Base-by-base conservation (phyloP, 1,284 basidiomycete genomes). In the Malassezia equina region DNA sequence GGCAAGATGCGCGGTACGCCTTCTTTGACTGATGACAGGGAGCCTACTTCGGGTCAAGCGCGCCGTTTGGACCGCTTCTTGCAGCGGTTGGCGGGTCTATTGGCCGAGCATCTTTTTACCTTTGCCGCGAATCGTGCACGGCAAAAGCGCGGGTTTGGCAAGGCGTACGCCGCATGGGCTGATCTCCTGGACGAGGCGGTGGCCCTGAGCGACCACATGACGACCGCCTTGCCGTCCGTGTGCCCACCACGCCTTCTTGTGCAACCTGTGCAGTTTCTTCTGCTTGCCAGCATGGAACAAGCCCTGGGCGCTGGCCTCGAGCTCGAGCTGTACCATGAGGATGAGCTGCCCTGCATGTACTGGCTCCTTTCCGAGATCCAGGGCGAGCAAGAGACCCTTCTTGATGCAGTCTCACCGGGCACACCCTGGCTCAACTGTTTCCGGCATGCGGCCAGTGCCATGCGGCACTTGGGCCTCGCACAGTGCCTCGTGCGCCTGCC, bases 101-200 rank as follows among this genome's bases (percentile, higher is more conserved):
- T 52, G 0, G 51, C 50, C 7, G 43, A 51, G 11, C n/a, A 29
- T 19, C 44, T 57, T 7, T 23, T 17, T 11, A 40, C 43, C 1
- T 32, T 42, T n/a, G 49, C 23, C 2, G 29, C 40, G 39, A 57
- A 57, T 19, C 55, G 50, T 15, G 24, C 49, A 21, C 43, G 55
- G n/a, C 49, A 57, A 31, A 52, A 47, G n/a, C 55, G 55, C n/a
- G 3, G 12, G 1, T 36, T 57, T 29, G 36, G 48, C 25, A 57
- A 57, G 43, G 49, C 44, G 12, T 57, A 47, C 34, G 9, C 39
- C 4, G 12, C 33, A 9, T 57, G 55, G 55, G 45, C 43, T 17
- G 50, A 52, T 43, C 31, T 57, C 15, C 27, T 43, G 4, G 55
- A 57, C 32, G 44, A 42, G 5, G 46, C 46, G 0, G n/a, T 12